Conservation (phyloP, 1,139 yeast genomes). For the Sugiyamaella castrensis region DNA sequence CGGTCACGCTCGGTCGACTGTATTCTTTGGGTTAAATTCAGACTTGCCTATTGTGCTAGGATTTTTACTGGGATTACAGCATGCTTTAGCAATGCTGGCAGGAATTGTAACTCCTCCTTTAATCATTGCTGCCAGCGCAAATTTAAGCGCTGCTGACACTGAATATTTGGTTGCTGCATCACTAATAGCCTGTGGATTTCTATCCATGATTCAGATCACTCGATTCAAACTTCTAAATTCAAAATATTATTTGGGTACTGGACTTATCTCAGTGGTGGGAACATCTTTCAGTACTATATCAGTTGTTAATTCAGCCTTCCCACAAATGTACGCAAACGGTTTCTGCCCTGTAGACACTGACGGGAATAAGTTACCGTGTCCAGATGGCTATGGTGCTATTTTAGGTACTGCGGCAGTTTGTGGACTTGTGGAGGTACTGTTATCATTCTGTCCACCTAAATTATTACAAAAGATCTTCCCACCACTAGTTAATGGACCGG, state of each 20-base stretch:
- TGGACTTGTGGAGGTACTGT: constrained; percentile 64
- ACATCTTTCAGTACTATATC: constrained; percentile 86
- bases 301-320: constrained; percentile 70
- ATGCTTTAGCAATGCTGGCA: constrained; percentile 84
- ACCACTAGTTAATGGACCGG: constrained; percentile 89
- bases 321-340: constrained; percentile 75
- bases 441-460: constrained; percentile 75
- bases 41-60: constrained; percentile 80
- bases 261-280: constrained; percentile 83
- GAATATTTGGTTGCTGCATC: constrained; percentile 78
- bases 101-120: constrained; percentile 88
- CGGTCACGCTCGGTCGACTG: constrained; percentile 49
- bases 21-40: constrained; percentile 75
- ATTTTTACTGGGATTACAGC: constrained; percentile 76
- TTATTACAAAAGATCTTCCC: constrained; percentile 73
- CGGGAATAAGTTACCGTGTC: constrained; percentile 67
- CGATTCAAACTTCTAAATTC: constrained; percentile 72
- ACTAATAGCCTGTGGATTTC: constrained; percentile 68
- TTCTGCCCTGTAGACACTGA: constrained; percentile 62
- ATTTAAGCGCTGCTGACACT: constrained; percentile 48
- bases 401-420: constrained; percentile 77
- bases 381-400: constrained; percentile 85
- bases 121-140: constrained; percentile 59
- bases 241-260: constrained; percentile 78
- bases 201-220: constrained; percentile 75